These are phyloP conservation scores for Citrullus colocynthis DNA, from an alignment of 306 rosid genomes.

Conservation along the genomic window DNA sequence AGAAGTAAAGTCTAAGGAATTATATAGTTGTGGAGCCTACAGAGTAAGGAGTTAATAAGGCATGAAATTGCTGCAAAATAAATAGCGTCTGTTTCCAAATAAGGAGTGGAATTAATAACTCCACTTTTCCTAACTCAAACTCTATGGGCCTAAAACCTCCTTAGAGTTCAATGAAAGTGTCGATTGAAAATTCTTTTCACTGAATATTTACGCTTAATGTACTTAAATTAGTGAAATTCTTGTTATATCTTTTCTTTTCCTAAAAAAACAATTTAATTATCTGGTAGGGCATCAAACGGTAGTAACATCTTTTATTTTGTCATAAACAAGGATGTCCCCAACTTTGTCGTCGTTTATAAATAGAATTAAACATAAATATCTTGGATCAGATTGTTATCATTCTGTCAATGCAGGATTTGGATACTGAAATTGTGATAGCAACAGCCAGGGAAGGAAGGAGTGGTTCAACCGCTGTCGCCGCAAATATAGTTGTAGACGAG, in stretches of 20 bases:
- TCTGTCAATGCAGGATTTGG: constrained; percentile 66
- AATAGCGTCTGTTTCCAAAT: too few species aligned
- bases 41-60: too few species aligned
- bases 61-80: too few species aligned
- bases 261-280: neutral
- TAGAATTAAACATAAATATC: neutral
- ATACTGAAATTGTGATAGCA: constrained; percentile 78
- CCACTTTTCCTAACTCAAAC: too few species aligned
- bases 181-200: neutral
- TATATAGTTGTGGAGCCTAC: too few species aligned
- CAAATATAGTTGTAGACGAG: constrained; percentile 74
- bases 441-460: constrained; percentile 44
- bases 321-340: neutral
- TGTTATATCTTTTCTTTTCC: too few species aligned
- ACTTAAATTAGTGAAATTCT: neutral
- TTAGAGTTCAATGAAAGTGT: neutral
- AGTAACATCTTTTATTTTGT: neutral
- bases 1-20: too few species aligned
- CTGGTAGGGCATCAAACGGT: neutral
- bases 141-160: too few species aligned
- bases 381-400: neutral
- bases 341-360: neutral
- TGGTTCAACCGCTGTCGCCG: constrained; percentile 60
- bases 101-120: too few species aligned
- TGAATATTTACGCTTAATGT: too few species aligned